Evolutionary conservation across 805 yeast species (phyloP), one percentile per base, ranked within the genome.

Genomic region (Wilhelminamyces savonicus): DNA sequence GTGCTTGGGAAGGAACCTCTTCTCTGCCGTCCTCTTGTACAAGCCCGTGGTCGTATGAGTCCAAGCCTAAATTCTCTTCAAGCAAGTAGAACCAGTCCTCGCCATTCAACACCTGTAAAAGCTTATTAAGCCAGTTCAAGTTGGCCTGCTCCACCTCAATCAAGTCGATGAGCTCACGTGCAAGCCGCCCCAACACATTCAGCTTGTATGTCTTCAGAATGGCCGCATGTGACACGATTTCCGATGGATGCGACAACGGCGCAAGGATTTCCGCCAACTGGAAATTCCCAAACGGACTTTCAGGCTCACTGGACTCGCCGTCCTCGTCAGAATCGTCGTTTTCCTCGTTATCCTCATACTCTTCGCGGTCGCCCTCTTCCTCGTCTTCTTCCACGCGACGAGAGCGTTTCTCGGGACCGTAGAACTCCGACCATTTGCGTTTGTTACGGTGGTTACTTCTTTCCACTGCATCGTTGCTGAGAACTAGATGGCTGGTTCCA

Each of bases 61-160:
- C 81, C 20, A 87, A 62, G 15, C 76, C 72, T 54, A 88, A 53
- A 27, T 75, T 73, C 14, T 72, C 75, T 21, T 83, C 84, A 13
- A 76, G 61, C 23, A 81, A 56, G 32, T 76, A 76, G 25, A 66
- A 66, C 40, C 94, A 82, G 50, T 85, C 90, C 49, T 90, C 97
- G 4, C 97, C 96, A 28, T 90, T 64, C 42, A 90, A 76, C 1
- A 82, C 78, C 37, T 80, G 83, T 56, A 92, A 68, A 26, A 90
- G 64, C 44, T 75, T 76, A 25, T 81, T 73, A 30, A 87, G 62
- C 46, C 78, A 73, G 34, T 78, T 76, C n/a, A 83, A 82, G 21
- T 78, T 78, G 16, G 71, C 67, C 45, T 86, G 95, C 48, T 92
- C 98, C 24, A 73, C 71, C 48, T 84, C 88, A 28, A 92, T 82